A percentile compares a stretch with the other conserved stretches of the same genome.
phyloP scores from a whole-genome alignment of 129 eudicot species.

The Erigeron canadensis region DNA sequence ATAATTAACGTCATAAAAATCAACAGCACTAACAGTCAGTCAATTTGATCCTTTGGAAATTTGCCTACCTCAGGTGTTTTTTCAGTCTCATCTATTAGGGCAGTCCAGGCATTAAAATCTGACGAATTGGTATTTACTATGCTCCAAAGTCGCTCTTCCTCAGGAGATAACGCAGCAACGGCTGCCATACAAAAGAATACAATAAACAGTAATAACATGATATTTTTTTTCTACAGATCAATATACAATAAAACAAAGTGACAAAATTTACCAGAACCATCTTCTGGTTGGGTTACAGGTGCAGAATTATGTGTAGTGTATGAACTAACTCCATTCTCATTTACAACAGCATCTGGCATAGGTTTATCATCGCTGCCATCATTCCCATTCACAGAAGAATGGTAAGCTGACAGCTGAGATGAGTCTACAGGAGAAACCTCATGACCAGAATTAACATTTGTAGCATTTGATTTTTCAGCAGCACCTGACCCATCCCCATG shows the following conservation, averaged over 20 bases:
- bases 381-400: constrained; percentile 47
- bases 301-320: constrained; percentile 51
- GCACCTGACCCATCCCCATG: constrained; percentile 19
- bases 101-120: constrained; percentile 95
- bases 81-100: constrained; percentile 90
- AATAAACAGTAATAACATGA: background rate
- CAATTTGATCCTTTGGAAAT: too few species aligned
- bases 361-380: constrained; percentile 40
- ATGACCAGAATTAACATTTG: constrained; percentile 15
- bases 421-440: constrained; percentile 25
- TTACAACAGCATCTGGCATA: constrained; percentile 30
- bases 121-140: constrained; percentile 79
- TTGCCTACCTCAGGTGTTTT: constrained; percentile 70
- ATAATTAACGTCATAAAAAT: background rate
- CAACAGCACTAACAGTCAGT: background rate
- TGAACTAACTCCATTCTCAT: constrained; percentile 64
- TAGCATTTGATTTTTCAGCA: constrained; percentile 29
- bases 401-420: constrained; percentile 48
- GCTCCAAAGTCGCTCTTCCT: constrained; percentile 97
- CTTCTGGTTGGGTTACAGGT: constrained; percentile 47
- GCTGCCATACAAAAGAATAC: constrained; percentile 31
- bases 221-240: background rate
- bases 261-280: constrained; percentile 54
- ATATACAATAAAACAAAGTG: background rate
- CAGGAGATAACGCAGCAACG: constrained; percentile 70